phyloP scores from a whole-genome alignment of 2,329 filamentous ascomycete genomes.

The Aspergillus eucalypticola region DNA sequence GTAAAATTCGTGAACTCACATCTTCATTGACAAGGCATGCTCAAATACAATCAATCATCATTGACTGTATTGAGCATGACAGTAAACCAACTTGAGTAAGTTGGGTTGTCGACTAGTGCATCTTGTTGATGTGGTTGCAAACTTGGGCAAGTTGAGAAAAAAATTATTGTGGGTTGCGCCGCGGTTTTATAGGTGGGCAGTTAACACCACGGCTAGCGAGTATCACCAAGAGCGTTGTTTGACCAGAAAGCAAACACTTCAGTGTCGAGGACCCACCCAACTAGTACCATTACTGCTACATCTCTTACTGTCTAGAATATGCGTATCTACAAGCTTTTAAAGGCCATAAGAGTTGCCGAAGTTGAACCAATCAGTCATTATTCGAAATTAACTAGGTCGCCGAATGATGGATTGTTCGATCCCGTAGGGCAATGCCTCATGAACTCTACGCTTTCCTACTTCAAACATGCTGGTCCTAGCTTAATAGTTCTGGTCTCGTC shows the following conservation, averaged over 20 bases:
- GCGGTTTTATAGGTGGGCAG: slow-evolving; percentile 21
- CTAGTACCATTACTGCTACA: neutral
- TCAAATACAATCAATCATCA: neutral
- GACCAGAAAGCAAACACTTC: slow-evolving; percentile 17
- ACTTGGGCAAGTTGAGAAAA: slow-evolving; percentile 18
- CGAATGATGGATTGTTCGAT: too few relatives aligned
- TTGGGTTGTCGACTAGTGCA: slow-evolving; percentile 1
- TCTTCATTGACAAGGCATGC: neutral
- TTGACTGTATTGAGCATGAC: neutral
- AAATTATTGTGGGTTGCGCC: slow-evolving; percentile 22
- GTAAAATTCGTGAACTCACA: too few relatives aligned
- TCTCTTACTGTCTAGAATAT: too few relatives aligned
- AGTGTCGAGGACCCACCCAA: neutral
- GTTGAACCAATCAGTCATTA: too few relatives aligned
- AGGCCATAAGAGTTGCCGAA: neutral
- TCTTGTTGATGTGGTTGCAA: slow-evolving; percentile 16
- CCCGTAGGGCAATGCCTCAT: too few relatives aligned
- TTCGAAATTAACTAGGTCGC: too few relatives aligned
- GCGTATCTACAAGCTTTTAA: neutral
- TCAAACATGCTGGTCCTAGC: too few relatives aligned
- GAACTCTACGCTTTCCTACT: too few relatives aligned
- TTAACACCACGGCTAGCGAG: slow-evolving; percentile 18
- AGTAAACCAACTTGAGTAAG: neutral
- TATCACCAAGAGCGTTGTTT: slow-evolving; percentile 20
- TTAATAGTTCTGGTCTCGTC: too few relatives aligned